Evolutionary conservation across 2,329 filamentous ascomycete genomes (phyloP).

Genomic region (Colletotrichum tabaci): DNA sequence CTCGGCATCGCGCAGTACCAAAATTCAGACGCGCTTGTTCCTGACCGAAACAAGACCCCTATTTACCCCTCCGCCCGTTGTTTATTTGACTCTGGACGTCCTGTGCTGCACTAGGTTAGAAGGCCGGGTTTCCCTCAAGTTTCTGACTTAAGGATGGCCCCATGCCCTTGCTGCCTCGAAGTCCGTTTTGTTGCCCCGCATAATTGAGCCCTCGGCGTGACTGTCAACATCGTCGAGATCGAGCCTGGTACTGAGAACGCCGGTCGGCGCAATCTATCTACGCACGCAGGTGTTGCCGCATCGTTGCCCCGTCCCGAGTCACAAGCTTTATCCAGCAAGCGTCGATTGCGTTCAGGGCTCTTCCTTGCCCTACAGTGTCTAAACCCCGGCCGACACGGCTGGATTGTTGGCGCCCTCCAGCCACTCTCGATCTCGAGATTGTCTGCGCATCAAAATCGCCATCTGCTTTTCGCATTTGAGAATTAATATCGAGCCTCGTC

Average conservation of each 20-base stretch:
- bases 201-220: neutral
- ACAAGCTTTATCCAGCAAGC: constrained; percentile 17
- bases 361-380: constrained; percentile 17
- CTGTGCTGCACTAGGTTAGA: constrained; percentile 3
- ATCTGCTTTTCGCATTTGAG: constrained; percentile 9
- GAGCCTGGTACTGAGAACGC: constrained; percentile 11
- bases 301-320: constrained; percentile 18
- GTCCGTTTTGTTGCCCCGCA: constrained; percentile 9
- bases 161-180: neutral
- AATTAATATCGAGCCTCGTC: constrained; percentile 4
- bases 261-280: constrained; percentile 5
- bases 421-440: neutral
- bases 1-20: constrained; percentile 9
- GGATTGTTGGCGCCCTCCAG: constrained; percentile 14
- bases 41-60: constrained; percentile 31
- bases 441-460: constrained; percentile 16
- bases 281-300: neutral
- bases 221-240: constrained; percentile 10
- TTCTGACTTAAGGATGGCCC: neutral
- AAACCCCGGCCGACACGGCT: neutral
- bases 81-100: constrained; percentile 22
- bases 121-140: neutral
- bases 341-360: neutral
- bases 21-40: neutral
- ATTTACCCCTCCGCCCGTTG: constrained; percentile 26